These are phyloP conservation scores for Secale cereale DNA, from an alignment of 176 grass and related monocot genomes.

Conservation along the genomic window DNA sequence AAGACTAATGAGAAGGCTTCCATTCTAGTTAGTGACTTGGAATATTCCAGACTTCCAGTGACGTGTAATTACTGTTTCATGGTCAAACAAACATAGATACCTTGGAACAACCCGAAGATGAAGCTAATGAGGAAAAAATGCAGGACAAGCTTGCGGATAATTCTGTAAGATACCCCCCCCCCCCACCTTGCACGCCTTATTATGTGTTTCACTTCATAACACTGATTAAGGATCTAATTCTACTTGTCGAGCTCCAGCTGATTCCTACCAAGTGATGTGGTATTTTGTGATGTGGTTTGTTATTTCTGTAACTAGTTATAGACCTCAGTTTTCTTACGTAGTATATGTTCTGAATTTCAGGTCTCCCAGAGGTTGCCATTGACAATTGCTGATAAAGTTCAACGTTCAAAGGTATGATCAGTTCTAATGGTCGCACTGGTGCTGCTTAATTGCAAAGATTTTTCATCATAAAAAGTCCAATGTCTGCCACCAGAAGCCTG, in stretches of 20 bases:
- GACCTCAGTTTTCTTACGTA: slow-evolving; percentile 27
- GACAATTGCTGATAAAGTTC: slow-evolving; percentile 85
- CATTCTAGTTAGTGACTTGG: not conserved
- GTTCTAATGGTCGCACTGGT: slow-evolving; percentile 22
- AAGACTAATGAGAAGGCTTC: not conserved
- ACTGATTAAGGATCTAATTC: not conserved
- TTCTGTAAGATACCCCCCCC: slow-evolving; percentile 30
- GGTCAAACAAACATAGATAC: slow-evolving; percentile 20
- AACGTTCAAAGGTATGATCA: slow-evolving; percentile 84
- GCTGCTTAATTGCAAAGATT: not conserved
- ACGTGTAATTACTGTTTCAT: slow-evolving; percentile 4
- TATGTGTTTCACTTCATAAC: not conserved
- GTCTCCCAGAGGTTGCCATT: slow-evolving; percentile 81
- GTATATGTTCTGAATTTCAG: slow-evolving; percentile 41
- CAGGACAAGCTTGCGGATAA: slow-evolving; percentile 42
- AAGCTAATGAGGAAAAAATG: slow-evolving; percentile 35
- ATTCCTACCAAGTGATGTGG: slow-evolving; percentile 18
- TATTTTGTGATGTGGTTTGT: not conserved
- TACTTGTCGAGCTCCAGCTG: not conserved
- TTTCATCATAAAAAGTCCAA: slow-evolving; percentile 10
- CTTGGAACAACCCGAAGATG: slow-evolving; percentile 28
- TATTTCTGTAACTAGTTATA: slow-evolving; percentile 21
- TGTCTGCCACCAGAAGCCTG: not conserved
- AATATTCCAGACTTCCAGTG: not conserved
- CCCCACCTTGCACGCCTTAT: not conserved